Conservation (phyloP, 106 monocot species). For the Dioscorea zingiberensis region DNA sequence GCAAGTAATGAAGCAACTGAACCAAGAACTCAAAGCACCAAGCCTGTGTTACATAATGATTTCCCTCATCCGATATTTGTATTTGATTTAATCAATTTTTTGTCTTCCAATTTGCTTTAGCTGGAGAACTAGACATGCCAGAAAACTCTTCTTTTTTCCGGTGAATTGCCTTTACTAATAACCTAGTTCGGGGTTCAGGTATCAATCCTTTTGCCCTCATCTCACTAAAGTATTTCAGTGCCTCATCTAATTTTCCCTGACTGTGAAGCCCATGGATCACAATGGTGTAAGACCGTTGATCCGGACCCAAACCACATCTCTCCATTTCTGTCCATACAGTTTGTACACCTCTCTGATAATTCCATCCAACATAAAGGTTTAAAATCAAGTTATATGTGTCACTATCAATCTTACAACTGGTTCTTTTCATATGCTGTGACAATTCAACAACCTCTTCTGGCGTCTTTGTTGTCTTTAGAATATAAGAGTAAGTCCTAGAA, state of each 20-base stretch:
- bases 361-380: constrained; percentile 58
- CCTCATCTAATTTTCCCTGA: constrained; percentile 49
- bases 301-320: constrained; percentile 62
- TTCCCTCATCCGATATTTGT: too few relatives aligned
- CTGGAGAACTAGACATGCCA: not conserved
- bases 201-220: constrained; percentile 76
- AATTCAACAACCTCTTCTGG: constrained; percentile 44
- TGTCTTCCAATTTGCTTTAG: too few relatives aligned
- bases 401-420: constrained; percentile 36
- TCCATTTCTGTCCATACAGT: constrained; percentile 75
- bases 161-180: constrained; percentile 54
- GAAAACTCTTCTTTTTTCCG: constrained; percentile 16
- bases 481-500: constrained; percentile 61
- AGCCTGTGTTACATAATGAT: too few relatives aligned
- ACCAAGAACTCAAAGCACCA: too few relatives aligned
- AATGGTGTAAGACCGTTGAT: constrained; percentile 73
- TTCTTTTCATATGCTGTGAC: constrained; percentile 46
- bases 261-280: constrained; percentile 61
- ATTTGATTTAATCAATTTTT: too few relatives aligned
- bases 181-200: constrained; percentile 55
- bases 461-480: constrained; percentile 43
- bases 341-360: constrained; percentile 34
- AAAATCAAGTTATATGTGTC: constrained; percentile 64
- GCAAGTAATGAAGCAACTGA: too few relatives aligned
- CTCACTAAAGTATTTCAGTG: constrained; percentile 38